Conservation (phyloP, 1,284 basidiomycete genomes). For the Melampsora larici-populina region DNA sequence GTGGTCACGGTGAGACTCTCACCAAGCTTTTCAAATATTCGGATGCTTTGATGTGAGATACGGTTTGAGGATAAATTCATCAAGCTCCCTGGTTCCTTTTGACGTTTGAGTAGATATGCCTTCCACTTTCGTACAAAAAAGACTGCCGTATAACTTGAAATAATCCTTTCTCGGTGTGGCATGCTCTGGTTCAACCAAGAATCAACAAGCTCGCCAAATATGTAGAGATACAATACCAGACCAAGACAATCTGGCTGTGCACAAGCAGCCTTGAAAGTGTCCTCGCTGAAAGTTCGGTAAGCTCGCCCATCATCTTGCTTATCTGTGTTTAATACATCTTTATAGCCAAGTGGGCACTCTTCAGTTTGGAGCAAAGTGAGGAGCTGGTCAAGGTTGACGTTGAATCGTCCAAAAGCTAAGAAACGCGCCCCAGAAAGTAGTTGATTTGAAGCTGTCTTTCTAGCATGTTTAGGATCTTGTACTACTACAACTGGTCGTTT, state of each 20-base stretch:
- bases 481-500: not conserved
- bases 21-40: not conserved
- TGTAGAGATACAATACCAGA: not conserved
- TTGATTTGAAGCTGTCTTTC: too few relatives aligned
- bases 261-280: not conserved
- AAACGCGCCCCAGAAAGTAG: conserved; percentile 9
- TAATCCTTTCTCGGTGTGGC: not conserved
- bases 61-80: conserved; percentile 8
- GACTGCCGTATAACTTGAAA: not conserved
- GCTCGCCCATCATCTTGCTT: too few relatives aligned
- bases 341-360: not conserved
- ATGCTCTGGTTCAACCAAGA: conserved; percentile 8
- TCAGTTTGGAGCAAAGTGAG: not conserved
- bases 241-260: conserved; percentile 1
- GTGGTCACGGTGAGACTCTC: conserved; percentile 13
- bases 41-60: conserved; percentile 14
- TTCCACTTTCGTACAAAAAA: too few relatives aligned
- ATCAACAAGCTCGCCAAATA: conserved; percentile 23
- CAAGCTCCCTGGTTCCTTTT: not conserved
- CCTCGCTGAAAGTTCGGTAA: conserved; percentile 7
- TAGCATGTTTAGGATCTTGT: too few relatives aligned
- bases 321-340: conserved; percentile 4
- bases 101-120: not conserved
- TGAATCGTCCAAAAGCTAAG: conserved; percentile 13
- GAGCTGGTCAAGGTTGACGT: conserved; percentile 10